phyloP scores from a whole-genome alignment of 805 yeast species.

The Tetrapisispora fleetii region DNA sequence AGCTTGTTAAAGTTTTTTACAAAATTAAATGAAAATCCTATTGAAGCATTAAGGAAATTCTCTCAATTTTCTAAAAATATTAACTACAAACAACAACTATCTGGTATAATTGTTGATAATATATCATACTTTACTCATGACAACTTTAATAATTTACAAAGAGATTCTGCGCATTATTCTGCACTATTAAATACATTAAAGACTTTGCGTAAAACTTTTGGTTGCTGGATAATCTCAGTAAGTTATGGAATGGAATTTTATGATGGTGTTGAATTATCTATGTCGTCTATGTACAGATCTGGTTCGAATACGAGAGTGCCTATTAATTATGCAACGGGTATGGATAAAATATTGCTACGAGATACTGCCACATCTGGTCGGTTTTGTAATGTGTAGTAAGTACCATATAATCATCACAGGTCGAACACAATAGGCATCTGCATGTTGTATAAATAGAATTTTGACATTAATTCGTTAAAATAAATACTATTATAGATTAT shows the following conservation, averaged over 20 bases:
- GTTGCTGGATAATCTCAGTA: constrained; percentile 22
- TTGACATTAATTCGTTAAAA: background rate
- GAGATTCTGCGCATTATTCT: constrained; percentile 6
- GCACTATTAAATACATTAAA: constrained; percentile 13
- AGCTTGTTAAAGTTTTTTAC: constrained; percentile 15
- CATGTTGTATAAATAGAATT: background rate
- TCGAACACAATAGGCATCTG: too few relatives aligned
- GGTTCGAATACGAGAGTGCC: constrained; percentile 18
- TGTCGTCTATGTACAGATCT: constrained; percentile 4
- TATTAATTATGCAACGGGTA: constrained; percentile 15
- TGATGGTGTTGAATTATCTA: constrained; percentile 19
- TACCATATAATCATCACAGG: background rate
- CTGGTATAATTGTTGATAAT: constrained; percentile 27
- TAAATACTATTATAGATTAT: background rate
- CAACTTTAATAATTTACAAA: background rate
- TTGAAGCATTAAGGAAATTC: constrained; percentile 13
- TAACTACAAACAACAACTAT: constrained; percentile 9
- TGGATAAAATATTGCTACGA: constrained; percentile 18
- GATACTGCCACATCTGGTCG: constrained; percentile 15
- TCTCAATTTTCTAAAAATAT: constrained; percentile 7
- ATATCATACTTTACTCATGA: constrained; percentile 20
- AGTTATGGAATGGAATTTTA: constrained; percentile 23
- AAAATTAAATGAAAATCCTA: constrained; percentile 18
- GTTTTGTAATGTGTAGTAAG: constrained; percentile 1
- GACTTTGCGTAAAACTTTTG: constrained; percentile 15